These are phyloP conservation scores for Hanseniaspora lindneri DNA, from an alignment of 805 yeast genomes.

Conservation along the genomic window DNA sequence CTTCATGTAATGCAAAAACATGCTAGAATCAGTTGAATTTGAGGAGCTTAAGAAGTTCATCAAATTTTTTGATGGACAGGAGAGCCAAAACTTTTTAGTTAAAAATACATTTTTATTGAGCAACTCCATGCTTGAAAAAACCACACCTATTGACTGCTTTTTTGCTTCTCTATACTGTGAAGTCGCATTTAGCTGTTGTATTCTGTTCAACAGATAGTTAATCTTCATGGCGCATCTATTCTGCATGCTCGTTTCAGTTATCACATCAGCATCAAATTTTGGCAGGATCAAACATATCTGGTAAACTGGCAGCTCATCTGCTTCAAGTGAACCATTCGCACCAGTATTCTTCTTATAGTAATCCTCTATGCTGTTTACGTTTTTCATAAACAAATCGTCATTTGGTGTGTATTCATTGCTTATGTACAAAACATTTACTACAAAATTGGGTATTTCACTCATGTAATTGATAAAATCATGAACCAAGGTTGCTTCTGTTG, in stretches of 20 bases:
- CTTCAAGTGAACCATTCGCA: background rate
- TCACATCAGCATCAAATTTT: conserved; percentile 2
- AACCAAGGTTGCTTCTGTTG: background rate
- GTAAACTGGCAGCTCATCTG: background rate
- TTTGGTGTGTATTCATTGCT: conserved; percentile 6
- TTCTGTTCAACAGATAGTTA: conserved; percentile 4
- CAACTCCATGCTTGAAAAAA: conserved; percentile 8
- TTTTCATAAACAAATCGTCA: conserved; percentile 10
- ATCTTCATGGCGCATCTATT: conserved; percentile 14
- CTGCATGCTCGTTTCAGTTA: conserved; percentile 10
- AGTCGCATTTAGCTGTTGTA: conserved; percentile 7
- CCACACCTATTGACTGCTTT: conserved; percentile 6
- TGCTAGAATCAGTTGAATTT: background rate
- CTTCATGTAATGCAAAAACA: background rate
- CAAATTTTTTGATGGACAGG: background rate
- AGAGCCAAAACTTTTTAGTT: conserved; percentile 14
- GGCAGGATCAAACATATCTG: conserved; percentile 11
- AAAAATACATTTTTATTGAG: conserved; percentile 8
- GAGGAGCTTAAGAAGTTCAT: background rate
- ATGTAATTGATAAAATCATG: conserved; percentile 1
- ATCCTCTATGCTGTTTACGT: background rate
- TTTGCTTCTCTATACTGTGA: background rate
- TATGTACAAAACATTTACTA: conserved; percentile 7
- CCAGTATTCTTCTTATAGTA: background rate
- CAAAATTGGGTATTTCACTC: background rate